Base-by-base conservation (phyloP, 1,284 basidiomycete genomes). In the Cerrena zonata region DNA sequence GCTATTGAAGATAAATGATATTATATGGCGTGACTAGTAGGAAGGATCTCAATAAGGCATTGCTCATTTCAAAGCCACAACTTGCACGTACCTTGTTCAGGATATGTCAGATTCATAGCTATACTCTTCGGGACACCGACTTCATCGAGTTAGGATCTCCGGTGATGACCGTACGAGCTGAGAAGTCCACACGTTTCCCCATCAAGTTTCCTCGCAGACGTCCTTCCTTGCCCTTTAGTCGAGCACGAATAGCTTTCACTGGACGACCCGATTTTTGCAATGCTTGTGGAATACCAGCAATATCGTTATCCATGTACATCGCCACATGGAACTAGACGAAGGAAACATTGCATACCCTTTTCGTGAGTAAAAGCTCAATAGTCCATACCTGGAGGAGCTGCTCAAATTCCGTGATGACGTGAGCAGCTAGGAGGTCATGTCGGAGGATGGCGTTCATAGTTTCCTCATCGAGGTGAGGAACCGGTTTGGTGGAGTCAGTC, bases 281-380 rank as follows among this genome's bases (percentile, higher is more conserved):
- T 1, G 95, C 94, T 66, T 98, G 94, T 0, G 96, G 96, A 39
- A 98, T 93, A 51, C 96, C 96, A 26, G 96, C 94, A 57, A 99
- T 95, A 67, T 99, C 94, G 67, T 99, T 99, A 68, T 99, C 96
- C 95, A 99, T 99, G 67, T 99, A 99, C 0, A 96, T 99, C 5
- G 95, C 96, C 54, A 96, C 93, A 66, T 99, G 96, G 69, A 95
- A 99, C 86, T 94, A 55, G 2, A n/a, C n/a, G n/a, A n/a, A n/a
- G n/a, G n/a, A n/a, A 27, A 52, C 39, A 55, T 43, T 39, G 51
- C 50, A 36, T 53, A 45, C 3, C 34, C 47, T 26, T 13, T 13
- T 45, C 5, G 23, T 15, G 37, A 7, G 19, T n/a, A n/a, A n/a
- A n/a, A n/a, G n/a, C n/a, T n/a, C n/a, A n/a, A 7, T 7, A 7